phyloP scores from a whole-genome alignment of 2,329 filamentous ascomycete genomes.

The Xylariaceae sp. region DNA sequence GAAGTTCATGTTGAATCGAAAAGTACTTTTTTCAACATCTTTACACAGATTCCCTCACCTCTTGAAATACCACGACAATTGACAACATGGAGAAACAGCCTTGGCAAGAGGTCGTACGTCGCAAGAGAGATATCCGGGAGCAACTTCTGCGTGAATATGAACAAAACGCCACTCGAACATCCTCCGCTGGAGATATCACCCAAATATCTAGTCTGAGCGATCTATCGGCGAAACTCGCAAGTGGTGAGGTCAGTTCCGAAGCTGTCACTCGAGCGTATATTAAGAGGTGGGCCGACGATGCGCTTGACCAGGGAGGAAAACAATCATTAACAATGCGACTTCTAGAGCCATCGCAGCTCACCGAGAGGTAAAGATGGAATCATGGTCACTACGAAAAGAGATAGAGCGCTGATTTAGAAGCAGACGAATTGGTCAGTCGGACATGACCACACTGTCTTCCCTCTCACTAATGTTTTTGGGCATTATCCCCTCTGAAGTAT shows the following conservation, averaged over 20 bases:
- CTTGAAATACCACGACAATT: no score
- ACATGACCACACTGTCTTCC: background rate
- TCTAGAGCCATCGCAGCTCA: conserved; percentile 5
- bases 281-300: conserved; percentile 12
- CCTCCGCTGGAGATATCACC: background rate
- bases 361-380: background rate
- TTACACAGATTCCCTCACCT: no score
- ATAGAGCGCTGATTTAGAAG: background rate
- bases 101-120: conserved; percentile 6
- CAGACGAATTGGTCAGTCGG: conserved; percentile 22
- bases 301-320: background rate
- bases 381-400: background rate
- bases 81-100: conserved; percentile 4
- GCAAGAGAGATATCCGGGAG: conserved; percentile 5
- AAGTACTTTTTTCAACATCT: no score
- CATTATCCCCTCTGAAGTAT: conserved; percentile 18
- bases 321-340: background rate
- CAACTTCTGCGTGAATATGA: background rate
- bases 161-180: background rate
- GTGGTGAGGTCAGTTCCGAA: conserved; percentile 17
- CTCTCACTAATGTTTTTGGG: background rate
- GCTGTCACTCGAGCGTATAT: conserved; percentile 19
- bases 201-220: background rate
- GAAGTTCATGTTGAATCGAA: no score
- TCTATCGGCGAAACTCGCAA: conserved; percentile 11